A percentile compares a stretch with the other conserved stretches of the same genome.
Evolutionary conservation across 768 basidiomycete species (phyloP).

Genomic region (Suillus placidus): DNA sequence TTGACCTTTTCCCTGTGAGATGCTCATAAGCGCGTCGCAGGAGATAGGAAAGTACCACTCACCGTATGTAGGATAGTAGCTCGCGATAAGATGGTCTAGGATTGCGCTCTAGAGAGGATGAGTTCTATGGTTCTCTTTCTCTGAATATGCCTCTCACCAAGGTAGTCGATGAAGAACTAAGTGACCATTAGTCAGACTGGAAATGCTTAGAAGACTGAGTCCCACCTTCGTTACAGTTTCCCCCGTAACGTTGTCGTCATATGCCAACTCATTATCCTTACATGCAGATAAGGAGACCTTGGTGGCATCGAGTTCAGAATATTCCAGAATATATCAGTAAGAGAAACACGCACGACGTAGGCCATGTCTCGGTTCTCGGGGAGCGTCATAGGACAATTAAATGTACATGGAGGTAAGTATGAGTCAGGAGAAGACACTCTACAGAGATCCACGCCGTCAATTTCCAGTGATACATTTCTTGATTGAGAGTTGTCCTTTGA

Average conservation of each 20-base stretch:
- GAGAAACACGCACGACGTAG: conserved; percentile 24
- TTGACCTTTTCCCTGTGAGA: neutral
- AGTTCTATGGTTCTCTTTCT: neutral
- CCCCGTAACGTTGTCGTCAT: conserved; percentile 21
- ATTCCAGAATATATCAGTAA: too few relatives aligned
- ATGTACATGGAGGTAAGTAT: conserved; percentile 19
- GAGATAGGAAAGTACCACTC: neutral
- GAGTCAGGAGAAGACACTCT: conserved; percentile 21
- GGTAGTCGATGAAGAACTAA: conserved; percentile 1
- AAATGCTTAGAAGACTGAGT: neutral
- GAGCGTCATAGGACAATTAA: conserved; percentile 21
- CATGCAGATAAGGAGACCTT: conserved; percentile 35
- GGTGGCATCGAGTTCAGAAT: conserved; percentile 1
- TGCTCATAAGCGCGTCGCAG: neutral
- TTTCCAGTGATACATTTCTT: too few relatives aligned
- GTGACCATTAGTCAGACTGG: neutral
- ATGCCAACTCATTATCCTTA: conserved; percentile 26
- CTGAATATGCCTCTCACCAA: neutral
- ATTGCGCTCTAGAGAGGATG: neutral
- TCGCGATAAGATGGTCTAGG: conserved; percentile 3
- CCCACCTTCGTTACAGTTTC: conserved; percentile 29
- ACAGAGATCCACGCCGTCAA: neutral
- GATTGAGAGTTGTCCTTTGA: conserved; percentile 3
- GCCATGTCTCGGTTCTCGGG: conserved; percentile 12
- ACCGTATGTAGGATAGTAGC: neutral